A percentile compares a stretch with the other conserved stretches of the same genome.
phyloP scores from a whole-genome alignment of 2,329 filamentous ascomycete genomes.

The Sporothrix phasma region DNA sequence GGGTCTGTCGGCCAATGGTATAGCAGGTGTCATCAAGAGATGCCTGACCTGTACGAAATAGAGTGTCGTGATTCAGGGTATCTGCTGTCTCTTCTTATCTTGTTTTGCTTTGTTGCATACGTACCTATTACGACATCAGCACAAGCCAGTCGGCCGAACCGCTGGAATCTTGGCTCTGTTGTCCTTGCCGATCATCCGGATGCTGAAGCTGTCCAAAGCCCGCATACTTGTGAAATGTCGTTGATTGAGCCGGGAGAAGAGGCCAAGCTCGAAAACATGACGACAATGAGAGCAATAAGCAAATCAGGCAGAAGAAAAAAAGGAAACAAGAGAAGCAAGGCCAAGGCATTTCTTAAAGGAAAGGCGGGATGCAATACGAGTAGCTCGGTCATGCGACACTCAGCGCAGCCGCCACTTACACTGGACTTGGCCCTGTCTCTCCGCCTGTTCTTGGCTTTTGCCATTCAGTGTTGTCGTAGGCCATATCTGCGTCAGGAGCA shows the following conservation, averaged over 20 bases:
- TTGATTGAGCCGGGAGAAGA: background rate
- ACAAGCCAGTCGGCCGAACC: background rate
- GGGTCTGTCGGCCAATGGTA: background rate
- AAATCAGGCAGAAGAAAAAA: background rate
- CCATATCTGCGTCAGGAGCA: background rate
- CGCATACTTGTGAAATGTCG: too few relatives aligned
- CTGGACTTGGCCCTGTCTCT: background rate
- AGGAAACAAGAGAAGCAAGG: background rate
- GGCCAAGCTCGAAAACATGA: background rate
- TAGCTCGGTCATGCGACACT: too few relatives aligned
- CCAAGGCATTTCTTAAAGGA: too few relatives aligned
- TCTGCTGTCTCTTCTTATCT: background rate
- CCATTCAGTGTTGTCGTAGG: background rate
- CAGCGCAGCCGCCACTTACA: background rate
- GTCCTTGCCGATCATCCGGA: background rate
- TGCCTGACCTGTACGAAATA: background rate
- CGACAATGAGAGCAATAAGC: background rate
- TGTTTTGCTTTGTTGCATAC: conserved; percentile 1
- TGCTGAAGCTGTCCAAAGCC: background rate
- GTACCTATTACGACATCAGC: background rate
- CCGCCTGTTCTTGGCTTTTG: background rate
- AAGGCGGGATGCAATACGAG: background rate
- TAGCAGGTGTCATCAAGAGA: background rate
- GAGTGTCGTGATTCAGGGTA: background rate
- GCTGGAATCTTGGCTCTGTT: background rate